Conservation (phyloP, 1,284 basidiomycete genomes). For the Ganoderma leucocontextum region DNA sequence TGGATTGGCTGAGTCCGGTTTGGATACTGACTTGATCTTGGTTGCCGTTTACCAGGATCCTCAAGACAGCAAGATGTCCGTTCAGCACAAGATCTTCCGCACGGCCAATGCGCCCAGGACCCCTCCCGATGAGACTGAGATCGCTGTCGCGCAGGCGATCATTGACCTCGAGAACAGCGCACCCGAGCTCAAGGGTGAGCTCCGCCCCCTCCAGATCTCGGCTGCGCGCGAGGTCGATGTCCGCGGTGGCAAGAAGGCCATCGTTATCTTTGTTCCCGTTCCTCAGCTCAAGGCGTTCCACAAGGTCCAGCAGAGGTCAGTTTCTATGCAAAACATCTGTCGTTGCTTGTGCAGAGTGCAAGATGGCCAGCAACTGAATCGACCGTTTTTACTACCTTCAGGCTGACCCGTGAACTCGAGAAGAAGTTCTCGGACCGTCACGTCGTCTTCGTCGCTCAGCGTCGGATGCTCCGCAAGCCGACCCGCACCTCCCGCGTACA, state of each 20-base stretch:
- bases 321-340: background rate
- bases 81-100: slow-evolving; percentile 90
- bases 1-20: slow-evolving; percentile 49
- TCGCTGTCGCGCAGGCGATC: slow-evolving; percentile 93
- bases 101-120: slow-evolving; percentile 95
- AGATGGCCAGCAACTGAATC: background rate
- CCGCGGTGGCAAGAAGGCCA: slow-evolving; percentile 99
- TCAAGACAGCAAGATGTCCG: slow-evolving; percentile 68
- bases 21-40: slow-evolving; percentile 54
- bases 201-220: slow-evolving; percentile 96
- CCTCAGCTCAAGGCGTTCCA: slow-evolving; percentile 99
- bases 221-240: slow-evolving; percentile 99
- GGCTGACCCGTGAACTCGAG: slow-evolving; percentile 98
- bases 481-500: slow-evolving; percentile 91
- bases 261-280: slow-evolving; percentile 98
- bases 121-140: slow-evolving; percentile 93
- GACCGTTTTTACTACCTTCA: slow-evolving; percentile 43
- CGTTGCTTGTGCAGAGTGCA: background rate
- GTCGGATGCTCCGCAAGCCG: slow-evolving; percentile 98
- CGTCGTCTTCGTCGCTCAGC: slow-evolving; percentile 98
- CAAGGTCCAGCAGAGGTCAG: slow-evolving; percentile 97
- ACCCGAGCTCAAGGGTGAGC: slow-evolving; percentile 96
- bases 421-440: slow-evolving; percentile 99
- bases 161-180: slow-evolving; percentile 98
- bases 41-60: slow-evolving; percentile 38